A percentile compares a stretch with the other conserved stretches of the same genome.
These are phyloP conservation scores for Cystobasidium pallidum DNA, from an alignment of 1,284 basidiomycete genomes.

Conservation along the genomic window DNA sequence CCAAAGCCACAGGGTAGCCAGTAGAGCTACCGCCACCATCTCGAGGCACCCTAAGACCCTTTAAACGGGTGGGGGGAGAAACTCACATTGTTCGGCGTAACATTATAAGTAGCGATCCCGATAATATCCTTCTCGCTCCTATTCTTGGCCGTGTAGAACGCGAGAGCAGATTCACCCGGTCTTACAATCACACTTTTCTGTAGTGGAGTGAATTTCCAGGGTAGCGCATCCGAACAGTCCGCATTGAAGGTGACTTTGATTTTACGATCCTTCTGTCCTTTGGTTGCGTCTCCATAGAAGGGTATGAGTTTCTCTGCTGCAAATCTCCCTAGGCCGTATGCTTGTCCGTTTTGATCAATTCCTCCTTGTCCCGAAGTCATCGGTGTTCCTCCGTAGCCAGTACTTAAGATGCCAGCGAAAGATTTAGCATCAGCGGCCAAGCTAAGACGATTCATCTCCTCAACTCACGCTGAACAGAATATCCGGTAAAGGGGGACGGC, in stretches of 20 bases:
- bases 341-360: conserved; percentile 7
- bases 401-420: conserved; percentile 55
- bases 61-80: too few species aligned
- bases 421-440: neutral
- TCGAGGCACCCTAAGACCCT: too few species aligned
- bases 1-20: neutral
- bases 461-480: conserved; percentile 77
- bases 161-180: conserved; percentile 93
- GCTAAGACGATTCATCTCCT: neutral
- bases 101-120: conserved; percentile 98
- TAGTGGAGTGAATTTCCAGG: conserved; percentile 90
- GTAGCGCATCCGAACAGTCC: conserved; percentile 81
- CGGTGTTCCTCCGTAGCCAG: conserved; percentile 94
- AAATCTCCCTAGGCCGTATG: conserved; percentile 45
- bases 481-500: conserved; percentile 96
- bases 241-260: conserved; percentile 97
- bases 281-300: conserved; percentile 62
- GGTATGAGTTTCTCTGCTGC: conserved; percentile 64
- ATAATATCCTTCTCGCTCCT: conserved; percentile 83
- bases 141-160: conserved; percentile 96
- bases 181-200: conserved; percentile 88
- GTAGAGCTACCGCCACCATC: too few species aligned
- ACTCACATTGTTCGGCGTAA: conserved; percentile 83
- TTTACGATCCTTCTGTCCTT: conserved; percentile 60
- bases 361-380: conserved; percentile 62